Base-by-base conservation (phyloP, 768 basidiomycete species). In the Pleurotus tuoliensis region DNA sequence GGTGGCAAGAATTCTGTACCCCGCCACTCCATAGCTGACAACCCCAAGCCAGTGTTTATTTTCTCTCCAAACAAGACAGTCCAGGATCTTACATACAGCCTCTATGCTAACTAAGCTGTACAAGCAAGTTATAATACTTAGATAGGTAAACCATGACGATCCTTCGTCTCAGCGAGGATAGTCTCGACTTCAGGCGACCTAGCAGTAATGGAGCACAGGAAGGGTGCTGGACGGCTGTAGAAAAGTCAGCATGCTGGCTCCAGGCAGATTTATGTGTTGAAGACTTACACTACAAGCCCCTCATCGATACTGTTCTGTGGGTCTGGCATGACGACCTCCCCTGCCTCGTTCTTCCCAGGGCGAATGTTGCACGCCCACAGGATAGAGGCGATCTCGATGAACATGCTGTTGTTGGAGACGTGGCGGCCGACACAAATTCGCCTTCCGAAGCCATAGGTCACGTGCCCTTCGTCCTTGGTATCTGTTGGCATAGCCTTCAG, bases 361-460 rank as follows among this genome's bases (percentile, higher is more conserved):
- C 51, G 49, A 15, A 63, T 47, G 27, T 52, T 58, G 39, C 49
- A 61, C 5, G 68, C 66, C 66, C 69, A 70, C 7, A 74, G 64
- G 7, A 68, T 47, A 22, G 59, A 56, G 6, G 73, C 73, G 18
- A 71, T 64, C 39, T 67, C 61, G 51, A 73, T 69, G 52, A 73
- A 74, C 45, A 72, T 37, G n/a, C 67, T 65, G 12, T 66, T 56
- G 43, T 71, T 71, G 6, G 72, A 72, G 8, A 73, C 58, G 53
- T 73, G 62, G 37, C 65, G 59, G 11, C 73, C 73, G 18, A 66
- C 60, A 52, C 73, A 74, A 12, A 69, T 69, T n/a, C 68, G 50
- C 30, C 69, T 57, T 46, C 72, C 69, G 47, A 70, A 72, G 12
- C 71, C 71, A 46, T 63, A 72, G 1, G 62, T 62, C 25, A 63